A percentile compares a stretch with the other conserved stretches of the same genome.
Evolutionary conservation across 345 rosid genomes (phyloP).

Genomic region (Gossypium ekmanianum): DNA sequence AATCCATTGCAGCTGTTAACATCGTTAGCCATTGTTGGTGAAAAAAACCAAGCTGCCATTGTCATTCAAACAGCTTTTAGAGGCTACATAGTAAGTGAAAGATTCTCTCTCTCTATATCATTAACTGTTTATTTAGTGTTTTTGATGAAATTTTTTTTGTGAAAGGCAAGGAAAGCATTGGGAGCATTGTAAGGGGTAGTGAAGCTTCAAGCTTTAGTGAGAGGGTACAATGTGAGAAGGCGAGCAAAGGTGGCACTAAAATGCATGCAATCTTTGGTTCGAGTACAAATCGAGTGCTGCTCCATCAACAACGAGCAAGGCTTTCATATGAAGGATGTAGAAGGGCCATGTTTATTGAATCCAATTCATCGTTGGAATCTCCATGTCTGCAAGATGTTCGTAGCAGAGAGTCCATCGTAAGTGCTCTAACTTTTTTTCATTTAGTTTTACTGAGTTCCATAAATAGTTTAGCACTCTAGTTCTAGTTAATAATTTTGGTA

Average conservation of each 20-base stretch:
- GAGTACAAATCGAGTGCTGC: conserved; percentile 72
- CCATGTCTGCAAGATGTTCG: conserved; percentile 62
- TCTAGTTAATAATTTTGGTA: too few relatives aligned
- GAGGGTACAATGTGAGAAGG: conserved; percentile 81
- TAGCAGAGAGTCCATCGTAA: conserved; percentile 49
- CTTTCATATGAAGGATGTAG: conserved; percentile 41
- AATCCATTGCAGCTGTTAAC: conserved; percentile 37
- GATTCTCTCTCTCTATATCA: background rate
- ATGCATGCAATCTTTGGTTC: conserved; percentile 74
- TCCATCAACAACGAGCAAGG: conserved; percentile 49
- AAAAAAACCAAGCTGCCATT: conserved; percentile 58
- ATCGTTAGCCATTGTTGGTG: conserved; percentile 45
- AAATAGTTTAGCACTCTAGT: too few relatives aligned
- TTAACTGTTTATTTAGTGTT: too few relatives aligned
- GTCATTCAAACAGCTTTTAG: conserved; percentile 76
- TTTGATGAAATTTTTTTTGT: background rate
- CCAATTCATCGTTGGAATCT: conserved; percentile 46
- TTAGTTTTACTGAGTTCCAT: too few relatives aligned
- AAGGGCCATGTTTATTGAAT: conserved; percentile 47
- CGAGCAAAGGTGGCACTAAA: conserved; percentile 67
- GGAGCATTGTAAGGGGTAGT: conserved; percentile 81
- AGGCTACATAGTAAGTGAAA: conserved; percentile 69
- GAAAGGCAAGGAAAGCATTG: conserved; percentile 74
- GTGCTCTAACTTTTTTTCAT: too few relatives aligned
- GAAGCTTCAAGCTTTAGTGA: conserved; percentile 81